Evolutionary conservation across 1,139 yeast genomes (phyloP), one percentile per base, ranked within the genome.

Genomic region (Groenewaldozyma auringiensis): DNA sequence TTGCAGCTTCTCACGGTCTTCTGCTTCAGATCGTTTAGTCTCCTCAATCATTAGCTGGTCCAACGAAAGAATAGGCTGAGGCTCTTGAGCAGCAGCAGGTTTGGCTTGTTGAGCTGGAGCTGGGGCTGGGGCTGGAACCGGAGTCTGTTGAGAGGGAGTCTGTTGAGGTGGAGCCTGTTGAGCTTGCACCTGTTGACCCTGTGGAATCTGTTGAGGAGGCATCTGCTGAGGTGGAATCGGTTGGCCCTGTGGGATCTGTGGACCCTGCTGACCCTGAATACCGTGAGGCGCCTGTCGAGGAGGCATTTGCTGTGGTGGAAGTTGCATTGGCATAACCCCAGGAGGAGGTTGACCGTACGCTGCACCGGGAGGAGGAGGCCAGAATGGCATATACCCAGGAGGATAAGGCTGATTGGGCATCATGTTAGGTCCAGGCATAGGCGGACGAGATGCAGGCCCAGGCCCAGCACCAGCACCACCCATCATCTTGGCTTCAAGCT

Each of bases 401-500:
- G 11, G 11, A 14, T n/a, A 17, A 35, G 38, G 38, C 6, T 31
- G 46, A 47, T 13, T 34, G 47, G 21, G 41, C 34, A 20, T 40
- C 17, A 21, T 29, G 25, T 13, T 33, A 29, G 21, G 37, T 42
- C 37, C 42, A 32, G 48, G 45, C 21, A 13, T 13, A 2, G 47
- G 48, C 2, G 48, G 43, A 4, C 37, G 45, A 20, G 25, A 42
- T 1, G 38, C 45, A 21, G 41, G 41, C 37, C 35, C 47, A 17
- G 40, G 31, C 11, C 45, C 47, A 17, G 27, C 37, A 40, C 42
- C 48, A 27, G 38, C 42, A 4, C 48, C 45, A 33, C 63, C 66
- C 51, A 79, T 69, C 64, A 83, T 72, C 58, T 79, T 86, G 13
- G 89, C 85, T 62, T 83, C 92, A 53, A 82, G 79, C 57, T 84